These are phyloP conservation scores for Erodium texanum DNA, from an alignment of 441 rosid species.

Conservation along the genomic window DNA sequence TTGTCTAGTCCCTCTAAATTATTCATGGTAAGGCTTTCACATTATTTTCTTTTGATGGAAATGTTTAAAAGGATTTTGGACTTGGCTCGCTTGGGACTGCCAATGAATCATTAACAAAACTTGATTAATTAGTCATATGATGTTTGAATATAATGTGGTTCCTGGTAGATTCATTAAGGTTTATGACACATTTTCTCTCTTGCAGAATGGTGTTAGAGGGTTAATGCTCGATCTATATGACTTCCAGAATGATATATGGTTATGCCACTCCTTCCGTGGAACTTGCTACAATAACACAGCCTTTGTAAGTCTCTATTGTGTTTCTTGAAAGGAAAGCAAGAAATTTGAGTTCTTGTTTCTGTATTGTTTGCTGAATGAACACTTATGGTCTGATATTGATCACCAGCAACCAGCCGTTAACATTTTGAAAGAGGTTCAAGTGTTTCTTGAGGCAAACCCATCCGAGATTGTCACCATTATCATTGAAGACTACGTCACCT, in stretches of 20 bases:
- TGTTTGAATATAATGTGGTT: too few species aligned
- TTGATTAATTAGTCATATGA: too few species aligned
- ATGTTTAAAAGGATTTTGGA: too few species aligned
- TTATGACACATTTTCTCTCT: neutral
- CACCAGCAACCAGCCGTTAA: slow-evolving; percentile 45
- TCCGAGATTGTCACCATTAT: slow-evolving; percentile 49
- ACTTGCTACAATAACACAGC: slow-evolving; percentile 46
- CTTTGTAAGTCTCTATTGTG: slow-evolving; percentile 38
- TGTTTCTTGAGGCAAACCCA: slow-evolving; percentile 38
- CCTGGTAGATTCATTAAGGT: too few species aligned
- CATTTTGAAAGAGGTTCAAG: slow-evolving; percentile 41
- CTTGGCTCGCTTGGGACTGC: too few species aligned
- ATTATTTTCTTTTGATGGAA: too few species aligned
- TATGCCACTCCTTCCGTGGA: slow-evolving; percentile 60
- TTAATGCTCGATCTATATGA: slow-evolving; percentile 66
- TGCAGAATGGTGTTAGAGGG: slow-evolving; percentile 65
- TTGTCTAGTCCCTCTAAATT: too few species aligned
- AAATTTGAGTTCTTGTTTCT: neutral
- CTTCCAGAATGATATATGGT: slow-evolving; percentile 48
- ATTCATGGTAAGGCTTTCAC: too few species aligned
- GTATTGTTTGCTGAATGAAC: neutral
- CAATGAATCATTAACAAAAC: too few species aligned
- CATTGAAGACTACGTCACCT: slow-evolving; percentile 59
- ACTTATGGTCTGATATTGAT: too few species aligned
- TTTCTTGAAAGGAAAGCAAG: neutral